phyloP scores from a whole-genome alignment of 2,329 filamentous ascomycete genomes.

The Microdochium paspali region DNA sequence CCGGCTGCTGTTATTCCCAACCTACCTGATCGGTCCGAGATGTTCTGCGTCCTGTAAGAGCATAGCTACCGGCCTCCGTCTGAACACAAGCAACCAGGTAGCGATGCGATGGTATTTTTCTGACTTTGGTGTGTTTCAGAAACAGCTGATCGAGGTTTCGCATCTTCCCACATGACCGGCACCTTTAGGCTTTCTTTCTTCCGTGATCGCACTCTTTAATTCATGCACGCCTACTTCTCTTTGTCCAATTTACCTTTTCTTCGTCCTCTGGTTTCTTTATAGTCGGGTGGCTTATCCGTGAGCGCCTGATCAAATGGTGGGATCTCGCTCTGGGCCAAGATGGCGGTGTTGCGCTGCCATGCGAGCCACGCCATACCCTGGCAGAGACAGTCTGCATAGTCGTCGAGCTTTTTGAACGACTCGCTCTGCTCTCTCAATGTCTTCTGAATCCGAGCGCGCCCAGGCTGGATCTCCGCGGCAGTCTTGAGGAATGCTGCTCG shows the following conservation, averaged over 20 bases:
- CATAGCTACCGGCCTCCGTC: too few relatives aligned
- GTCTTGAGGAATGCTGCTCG: not conserved
- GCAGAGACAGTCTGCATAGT: constrained; percentile 70
- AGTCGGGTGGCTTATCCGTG: not conserved
- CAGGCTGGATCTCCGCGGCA: not conserved
- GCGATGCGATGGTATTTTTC: too few relatives aligned
- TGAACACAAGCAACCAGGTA: too few relatives aligned
- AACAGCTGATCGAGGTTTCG: too few relatives aligned
- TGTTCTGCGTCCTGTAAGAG: too few relatives aligned
- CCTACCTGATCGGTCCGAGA: too few relatives aligned
- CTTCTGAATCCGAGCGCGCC: constrained; percentile 10
- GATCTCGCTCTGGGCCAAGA: not conserved
- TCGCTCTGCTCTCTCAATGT: constrained; percentile 14
- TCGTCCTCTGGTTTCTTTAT: not conserved
- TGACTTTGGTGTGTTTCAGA: too few relatives aligned
- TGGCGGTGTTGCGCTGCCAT: not conserved
- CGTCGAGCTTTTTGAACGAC: constrained; percentile 58
- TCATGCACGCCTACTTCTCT: too few relatives aligned
- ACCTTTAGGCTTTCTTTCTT: too few relatives aligned
- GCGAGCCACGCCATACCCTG: constrained; percentile 62
- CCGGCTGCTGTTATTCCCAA: not conserved
- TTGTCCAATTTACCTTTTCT: too few relatives aligned
- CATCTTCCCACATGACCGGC: too few relatives aligned
- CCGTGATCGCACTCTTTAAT: too few relatives aligned
- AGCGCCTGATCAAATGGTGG: not conserved